Base-by-base conservation (phyloP, 2,329 filamentous ascomycete species). In the Claviceps cyperi region DNA sequence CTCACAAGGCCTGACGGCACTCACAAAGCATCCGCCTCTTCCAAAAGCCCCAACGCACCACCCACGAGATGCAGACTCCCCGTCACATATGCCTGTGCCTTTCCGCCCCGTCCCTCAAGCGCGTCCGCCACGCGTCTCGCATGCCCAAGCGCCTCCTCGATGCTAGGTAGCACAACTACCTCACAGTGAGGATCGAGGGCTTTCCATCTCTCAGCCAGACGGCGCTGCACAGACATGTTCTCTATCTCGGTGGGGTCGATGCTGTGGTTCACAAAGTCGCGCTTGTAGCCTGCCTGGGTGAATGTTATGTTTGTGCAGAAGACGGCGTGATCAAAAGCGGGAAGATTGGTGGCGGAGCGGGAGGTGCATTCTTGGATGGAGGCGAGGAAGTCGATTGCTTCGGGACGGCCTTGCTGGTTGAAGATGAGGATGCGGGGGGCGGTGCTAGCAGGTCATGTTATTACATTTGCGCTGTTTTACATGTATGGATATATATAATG, bases 231-330 rank as follows among this genome's bases (percentile, higher is more conserved):
- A 1, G 71, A 75, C 58, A 79, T 66, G 43, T 70, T 69, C 53
- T 71, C 65, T 50, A 79, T 69, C 32, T 73, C 73, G 11, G 66
- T 68, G 14, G 76, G 71, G 51, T 78, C 68, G 55, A 74, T 67
- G 53, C 76, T 71, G 55, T 68, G 65, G 57, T 80, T 80, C 49
- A 80, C 72, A 56, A 79, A 78, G 58, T 81, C 75, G 59, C 64
- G 60, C 60, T 77, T 78, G 55, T 76, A 77, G 4, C 73, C 71
- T 17, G 69, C 70, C 41, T 65, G 60, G 6, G 69, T 67, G 55
- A 74, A 75, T 1, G 77, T 77, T 52, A 78, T 78, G 60, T 94
- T 94, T 1, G 85, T 86, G 62, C 85, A 92, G 69, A 94, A 94
- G 47, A 94, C 73, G 47, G 80, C 86, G 59, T 88, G 80, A 19